Conservation (phyloP, 352 stramenopile species). For the Phytophthora pistaciae region DNA sequence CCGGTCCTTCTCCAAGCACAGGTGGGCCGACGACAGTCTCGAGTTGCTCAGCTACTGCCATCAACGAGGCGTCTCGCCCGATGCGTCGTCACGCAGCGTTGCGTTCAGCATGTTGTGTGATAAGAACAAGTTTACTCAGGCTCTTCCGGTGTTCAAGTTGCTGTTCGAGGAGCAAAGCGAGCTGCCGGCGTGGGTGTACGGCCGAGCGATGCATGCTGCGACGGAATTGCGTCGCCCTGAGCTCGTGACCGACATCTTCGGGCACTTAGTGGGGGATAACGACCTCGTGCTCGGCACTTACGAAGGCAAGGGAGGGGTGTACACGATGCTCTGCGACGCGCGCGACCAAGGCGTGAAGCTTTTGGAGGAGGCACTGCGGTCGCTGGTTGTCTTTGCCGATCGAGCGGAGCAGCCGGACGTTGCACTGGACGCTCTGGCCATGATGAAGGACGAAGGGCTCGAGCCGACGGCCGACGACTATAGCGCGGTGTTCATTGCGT, state of each 20-base stretch:
- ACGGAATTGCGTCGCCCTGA: constrained; percentile 5
- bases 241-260: constrained; percentile 8
- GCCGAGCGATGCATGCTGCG: constrained; percentile 11
- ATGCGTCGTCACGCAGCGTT: constrained; percentile 37
- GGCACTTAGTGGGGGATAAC: background rate
- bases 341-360: constrained; percentile 52
- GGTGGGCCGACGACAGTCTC: constrained; percentile 45
- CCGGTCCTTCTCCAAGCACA: constrained; percentile 10
- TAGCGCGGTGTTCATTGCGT: constrained; percentile 14
- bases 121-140: background rate
- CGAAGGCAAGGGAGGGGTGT: constrained; percentile 6
- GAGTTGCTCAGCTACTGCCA: constrained; percentile 58
- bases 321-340: constrained; percentile 55
- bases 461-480: constrained; percentile 15
- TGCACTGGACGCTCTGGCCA: constrained; percentile 16
- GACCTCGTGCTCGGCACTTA: no score
- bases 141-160: constrained; percentile 1
- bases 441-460: constrained; percentile 11
- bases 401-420: constrained; percentile 4
- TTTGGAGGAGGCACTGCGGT: constrained; percentile 29
- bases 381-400: constrained; percentile 26
- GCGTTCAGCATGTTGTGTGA: constrained; percentile 6
- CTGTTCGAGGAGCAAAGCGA: background rate
- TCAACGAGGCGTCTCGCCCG: constrained; percentile 54
- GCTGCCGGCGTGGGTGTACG: constrained; percentile 2